phyloP scores from a whole-genome alignment of 352 stramenopile genomes.

The Blastocystis sp. region DNA sequence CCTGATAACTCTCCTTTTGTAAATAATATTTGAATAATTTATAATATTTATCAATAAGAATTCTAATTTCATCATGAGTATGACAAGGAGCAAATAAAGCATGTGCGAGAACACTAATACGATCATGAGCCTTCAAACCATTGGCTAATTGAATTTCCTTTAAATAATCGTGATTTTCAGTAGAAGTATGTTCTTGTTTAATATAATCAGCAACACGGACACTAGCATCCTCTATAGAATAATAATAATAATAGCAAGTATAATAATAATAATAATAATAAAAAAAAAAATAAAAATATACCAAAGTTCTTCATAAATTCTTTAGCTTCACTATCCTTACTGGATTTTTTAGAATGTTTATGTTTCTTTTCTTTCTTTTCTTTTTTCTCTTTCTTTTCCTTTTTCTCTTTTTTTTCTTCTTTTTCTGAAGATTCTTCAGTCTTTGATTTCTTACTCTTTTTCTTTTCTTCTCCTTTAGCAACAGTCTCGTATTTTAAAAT shows the following conservation, averaged over 20 bases:
- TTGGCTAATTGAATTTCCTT: too few species aligned
- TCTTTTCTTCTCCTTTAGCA: constrained; percentile 46
- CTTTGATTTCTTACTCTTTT: constrained; percentile 50
- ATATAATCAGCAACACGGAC: too few species aligned
- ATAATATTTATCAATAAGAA: too few species aligned
- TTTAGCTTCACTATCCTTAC: constrained; percentile 55
- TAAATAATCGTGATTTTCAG: too few species aligned
- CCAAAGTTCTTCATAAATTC: constrained; percentile 45
- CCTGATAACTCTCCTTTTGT: too few species aligned
- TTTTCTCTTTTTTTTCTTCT: constrained; percentile 52
- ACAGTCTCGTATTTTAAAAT: constrained; percentile 55
- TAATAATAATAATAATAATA: constrained; percentile 58
- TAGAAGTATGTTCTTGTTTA: too few species aligned
- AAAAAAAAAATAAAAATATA: constrained; percentile 57
- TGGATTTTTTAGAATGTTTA: constrained; percentile 53
- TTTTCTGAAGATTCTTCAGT: constrained; percentile 42
- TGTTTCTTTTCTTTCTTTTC: constrained; percentile 54
- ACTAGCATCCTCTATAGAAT: constrained; percentile 53
- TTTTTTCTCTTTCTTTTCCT: constrained; percentile 51
- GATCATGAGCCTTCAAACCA: too few species aligned
- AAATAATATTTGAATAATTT: too few species aligned
- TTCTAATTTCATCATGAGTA: too few species aligned
- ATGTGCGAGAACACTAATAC: too few species aligned
- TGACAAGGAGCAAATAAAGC: too few species aligned
- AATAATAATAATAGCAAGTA: constrained; percentile 53